A percentile compares a stretch with the other conserved stretches of the same genome.
Conservation (phyloP, 2,329 filamentous ascomycete species). For the Epichloe coenophiala region DNA sequence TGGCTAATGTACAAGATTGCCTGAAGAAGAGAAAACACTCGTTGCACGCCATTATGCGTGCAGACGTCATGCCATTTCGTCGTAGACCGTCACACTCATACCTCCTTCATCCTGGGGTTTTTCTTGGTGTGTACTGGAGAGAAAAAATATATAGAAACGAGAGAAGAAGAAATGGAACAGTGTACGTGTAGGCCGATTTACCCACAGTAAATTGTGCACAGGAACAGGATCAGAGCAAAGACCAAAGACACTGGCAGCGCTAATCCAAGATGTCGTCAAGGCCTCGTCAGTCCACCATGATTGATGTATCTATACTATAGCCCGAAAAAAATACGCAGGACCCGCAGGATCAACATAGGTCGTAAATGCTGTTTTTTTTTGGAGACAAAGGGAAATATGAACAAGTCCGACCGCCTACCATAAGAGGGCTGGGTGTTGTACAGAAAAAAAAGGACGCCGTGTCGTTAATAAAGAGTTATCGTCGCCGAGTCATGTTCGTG, state of each 20-base stretch:
- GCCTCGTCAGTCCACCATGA: neutral
- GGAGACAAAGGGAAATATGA: neutral
- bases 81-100: constrained; percentile 2
- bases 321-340: neutral
- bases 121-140: neutral
- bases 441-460: neutral
- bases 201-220: neutral
- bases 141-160: neutral
- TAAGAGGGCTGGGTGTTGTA: neutral
- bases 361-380: neutral
- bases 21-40: neutral
- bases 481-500: neutral
- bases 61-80: constrained; percentile 2
- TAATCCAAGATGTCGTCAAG: neutral
- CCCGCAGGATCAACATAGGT: neutral
- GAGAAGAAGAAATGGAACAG: neutral
- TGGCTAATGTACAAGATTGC: neutral
- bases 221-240: neutral
- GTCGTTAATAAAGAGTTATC: constrained; percentile 4
- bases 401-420: neutral
- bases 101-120: neutral
- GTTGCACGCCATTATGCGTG: neutral
- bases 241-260: neutral
- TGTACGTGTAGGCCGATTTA: neutral
- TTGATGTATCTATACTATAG: neutral